Base-by-base conservation (phyloP, 352 stramenopile species). In the Pythium utonaiense region DNA sequence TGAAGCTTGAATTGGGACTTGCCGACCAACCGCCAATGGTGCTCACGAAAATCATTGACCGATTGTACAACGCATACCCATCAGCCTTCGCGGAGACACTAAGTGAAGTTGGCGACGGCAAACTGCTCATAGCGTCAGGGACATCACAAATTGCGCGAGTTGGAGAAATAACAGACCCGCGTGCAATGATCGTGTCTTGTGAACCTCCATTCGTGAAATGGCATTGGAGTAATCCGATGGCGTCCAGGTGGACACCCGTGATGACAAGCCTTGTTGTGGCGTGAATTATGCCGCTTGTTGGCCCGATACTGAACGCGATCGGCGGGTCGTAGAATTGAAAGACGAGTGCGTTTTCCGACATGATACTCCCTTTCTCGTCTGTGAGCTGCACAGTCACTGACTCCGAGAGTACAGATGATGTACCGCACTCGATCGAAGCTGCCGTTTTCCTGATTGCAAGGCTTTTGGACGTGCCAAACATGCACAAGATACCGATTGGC, bases 261-360 rank as follows among this genome's bases (percentile, higher is more conserved):
- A 69, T 8, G 25, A 64, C 24, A 13, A 69, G 24, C n/a, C 62
- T 42, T n/a, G 62, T 69, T 3, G 6, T 19, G 7, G 56, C 31
- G 27, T 70, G 63, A 28, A 70, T 25, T 9, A 70, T 65, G 6
- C 56, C 42, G 9, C 10, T 51, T 6, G 41, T 33, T 17, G 63
- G 57, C 10, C 53, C 12, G 24, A 70, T 47, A 3, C 16, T 19
- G 7, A n/a, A 42, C 8, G 62, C 22, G 2, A 44, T 24, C 3
- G 63, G 63, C n/a, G 30, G 28, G 9, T 62, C 28, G 33, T 62
- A 65, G n/a, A 64, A 64, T 5, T 36, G 50, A 19, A 70, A 70
- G 6, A 70, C 13, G 33, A 53, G 33, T 6, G 41, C 57, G 34
- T 70, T 70, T 33, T 65, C 56, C 1, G 63, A 65, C 10, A 70